phyloP scores from a whole-genome alignment of 148 eudicot genomes.

The Oxyria digyna region DNA sequence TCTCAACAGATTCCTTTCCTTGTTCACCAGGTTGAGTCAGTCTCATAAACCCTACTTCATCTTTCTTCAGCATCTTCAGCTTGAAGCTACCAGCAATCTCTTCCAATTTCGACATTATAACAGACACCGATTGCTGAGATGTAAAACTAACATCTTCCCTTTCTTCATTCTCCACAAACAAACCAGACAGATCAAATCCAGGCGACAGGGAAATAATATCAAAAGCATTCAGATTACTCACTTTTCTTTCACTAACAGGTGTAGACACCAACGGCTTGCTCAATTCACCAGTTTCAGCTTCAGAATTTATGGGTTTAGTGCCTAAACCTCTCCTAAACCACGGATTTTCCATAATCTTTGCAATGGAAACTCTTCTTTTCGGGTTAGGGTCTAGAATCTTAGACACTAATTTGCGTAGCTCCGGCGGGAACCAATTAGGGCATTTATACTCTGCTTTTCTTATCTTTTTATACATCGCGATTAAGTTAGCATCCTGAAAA shows the following conservation, averaged over 20 bases:
- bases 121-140: conserved; percentile 9
- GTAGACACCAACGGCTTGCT: neutral
- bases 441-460: conserved; percentile 22
- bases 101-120: conserved; percentile 15
- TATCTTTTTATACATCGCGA: conserved; percentile 32
- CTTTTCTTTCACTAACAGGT: neutral
- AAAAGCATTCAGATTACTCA: conserved; percentile 26
- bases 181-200: conserved; percentile 17
- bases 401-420: conserved; percentile 27
- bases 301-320: neutral
- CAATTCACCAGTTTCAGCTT: neutral
- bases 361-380: conserved; percentile 25
- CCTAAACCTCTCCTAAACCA: conserved; percentile 39
- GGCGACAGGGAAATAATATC: conserved; percentile 16
- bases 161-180: conserved; percentile 13
- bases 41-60: conserved; percentile 15
- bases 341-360: conserved; percentile 32
- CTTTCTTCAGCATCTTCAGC: conserved; percentile 16
- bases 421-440: conserved; percentile 22
- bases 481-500: conserved; percentile 34
- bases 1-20: neutral
- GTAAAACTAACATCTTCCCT: conserved; percentile 13
- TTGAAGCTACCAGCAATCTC: conserved; percentile 15
- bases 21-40: conserved; percentile 6
- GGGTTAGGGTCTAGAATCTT: conserved; percentile 70